Evolutionary conservation across 1,284 basidiomycete species (phyloP), one percentile per base, ranked within the genome.

Genomic region (Moesziomyces sp.): DNA sequence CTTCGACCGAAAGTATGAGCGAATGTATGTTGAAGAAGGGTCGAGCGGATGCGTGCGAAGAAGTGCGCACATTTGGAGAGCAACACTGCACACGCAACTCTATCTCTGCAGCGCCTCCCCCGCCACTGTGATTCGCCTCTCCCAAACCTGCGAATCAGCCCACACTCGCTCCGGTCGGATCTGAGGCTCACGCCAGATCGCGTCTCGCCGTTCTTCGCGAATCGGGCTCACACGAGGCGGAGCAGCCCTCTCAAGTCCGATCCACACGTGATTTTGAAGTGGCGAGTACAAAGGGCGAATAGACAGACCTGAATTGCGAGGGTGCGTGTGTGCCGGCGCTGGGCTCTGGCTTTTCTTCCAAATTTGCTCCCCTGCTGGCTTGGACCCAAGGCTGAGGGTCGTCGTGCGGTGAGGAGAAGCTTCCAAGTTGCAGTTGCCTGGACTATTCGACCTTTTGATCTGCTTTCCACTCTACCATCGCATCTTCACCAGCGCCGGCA

Each of bases 331-430:
- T 18, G 18, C 30, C 21, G 9, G 40, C 4, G 33, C 21, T 3
- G 38, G 28, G 48, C 48, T 69, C 58, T 65, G 28, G 52, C 52
- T 69, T 62, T 65, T 59, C 62, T 63, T 69, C 60, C 60, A 56
- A 69, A 48, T 69, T 63, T 69, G 66, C 52, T 55, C 55, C 40
- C 24, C n/a, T 40, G 38, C 16, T 40, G 13, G 30, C 30, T 13
- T 33, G 30, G 30, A 10, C 4, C 30, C 30, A 33, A 33, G 30
- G 30, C 30, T 33, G 30, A 33, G 30, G 30, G 30, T 10, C 13
- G 30, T 13, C 11, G 2, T 40, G 38, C 38, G n/a, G 35, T 42
- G 46, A 45, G 43, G 16, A 6, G 26, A 48, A 48, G 46, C 16
- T 16, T 14, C 24, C 21, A 26, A 23, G 28, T 44, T 5, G 26